Base-by-base conservation (phyloP, 345 rosid species). In the Aegle marmelos region DNA sequence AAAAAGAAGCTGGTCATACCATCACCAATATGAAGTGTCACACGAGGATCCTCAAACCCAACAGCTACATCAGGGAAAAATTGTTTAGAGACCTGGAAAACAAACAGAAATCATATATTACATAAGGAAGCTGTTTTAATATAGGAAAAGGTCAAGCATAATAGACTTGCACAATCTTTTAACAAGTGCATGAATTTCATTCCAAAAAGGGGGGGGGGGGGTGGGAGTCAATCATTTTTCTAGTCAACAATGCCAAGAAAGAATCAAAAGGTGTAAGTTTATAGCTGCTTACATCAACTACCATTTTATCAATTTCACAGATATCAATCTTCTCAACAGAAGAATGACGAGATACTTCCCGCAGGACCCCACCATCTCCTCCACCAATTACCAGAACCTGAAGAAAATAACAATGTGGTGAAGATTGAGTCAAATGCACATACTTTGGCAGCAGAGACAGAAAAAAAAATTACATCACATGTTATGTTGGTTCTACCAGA, bases 361-460 rank as follows among this genome's bases (percentile, higher is more conserved):
- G 88, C 54, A 93, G 78, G 72, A 95, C 98, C 10, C 98, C 99
- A 25, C 99, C 99, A 83, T 91, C 99, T 63, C 99, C 99, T 82
- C 99, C 99, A 21, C 99, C 99, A 82, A 95, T 93, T 59, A 95
- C 99, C 83, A 95, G 74, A 57, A 93, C 97, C 99, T 93, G 84
- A 72, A 73, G 33, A 25, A 58, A 59, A 76, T 16, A 76, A 69
- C 62, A 76, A n/a, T 16, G 25, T 25, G 54, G 58, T 53, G 28
- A 72, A 27, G 68, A 65, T 53, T 61, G 50, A 34, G 74, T 22
- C 57, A 22, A 14, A 11, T 60, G 21, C 36, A 36, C 14, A 36
- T 53, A 53, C 57, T 19, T 53, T 17, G 57, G 57, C 22, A 53
- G 45, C 53, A 28, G 14, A 22, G 8, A 31, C 45, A n/a, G 4